Conservation (phyloP, 306 rosid genomes). For the Citrullus colocynthis region DNA sequence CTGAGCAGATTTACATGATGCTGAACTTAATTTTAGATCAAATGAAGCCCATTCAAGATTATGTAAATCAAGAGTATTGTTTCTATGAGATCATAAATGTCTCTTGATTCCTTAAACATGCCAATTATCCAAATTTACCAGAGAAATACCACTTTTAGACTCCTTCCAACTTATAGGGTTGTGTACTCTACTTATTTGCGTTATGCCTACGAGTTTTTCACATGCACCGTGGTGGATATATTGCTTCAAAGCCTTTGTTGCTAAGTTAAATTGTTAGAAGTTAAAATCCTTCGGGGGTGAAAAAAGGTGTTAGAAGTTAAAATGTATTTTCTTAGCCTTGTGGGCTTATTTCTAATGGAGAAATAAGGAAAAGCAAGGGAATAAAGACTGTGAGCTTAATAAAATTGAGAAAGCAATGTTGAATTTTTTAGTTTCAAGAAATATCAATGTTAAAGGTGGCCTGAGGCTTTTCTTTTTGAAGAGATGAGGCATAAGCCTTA, state of each 20-base stretch:
- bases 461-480: no score
- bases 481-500: no score
- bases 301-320: no score
- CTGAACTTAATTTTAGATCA: slow-evolving; percentile 38
- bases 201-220: background rate
- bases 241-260: background rate
- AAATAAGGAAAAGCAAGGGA: no score
- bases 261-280: background rate
- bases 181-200: background rate
- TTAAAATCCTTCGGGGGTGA: no score
- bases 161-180: background rate
- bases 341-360: no score
- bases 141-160: background rate
- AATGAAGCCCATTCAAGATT: slow-evolving; percentile 32
- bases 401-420: no score
- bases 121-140: background rate
- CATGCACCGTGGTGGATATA: background rate
- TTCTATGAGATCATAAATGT: background rate
- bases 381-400: no score
- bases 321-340: no score
- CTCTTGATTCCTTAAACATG: background rate
- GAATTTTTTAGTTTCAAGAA: no score
- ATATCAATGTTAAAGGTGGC: no score
- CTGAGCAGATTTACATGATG: slow-evolving; percentile 41
- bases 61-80: slow-evolving; percentile 22